phyloP scores from a whole-genome alignment of 164 flowering plant species.

The Stephania yunnanensis region DNA sequence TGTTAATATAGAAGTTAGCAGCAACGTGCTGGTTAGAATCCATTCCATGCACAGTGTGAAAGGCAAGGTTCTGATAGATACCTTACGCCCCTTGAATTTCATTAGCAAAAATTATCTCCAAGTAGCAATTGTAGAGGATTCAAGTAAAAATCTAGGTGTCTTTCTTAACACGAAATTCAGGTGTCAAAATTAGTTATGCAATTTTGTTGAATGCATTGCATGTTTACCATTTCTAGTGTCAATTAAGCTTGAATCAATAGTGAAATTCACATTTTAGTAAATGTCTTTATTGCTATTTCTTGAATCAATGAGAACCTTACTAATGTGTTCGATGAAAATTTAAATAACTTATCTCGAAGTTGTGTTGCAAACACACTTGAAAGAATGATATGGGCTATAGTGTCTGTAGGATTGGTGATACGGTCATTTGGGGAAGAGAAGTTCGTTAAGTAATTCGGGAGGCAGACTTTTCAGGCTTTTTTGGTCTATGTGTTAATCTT shows the following conservation, averaged over 20 bases:
- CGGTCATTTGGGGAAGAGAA: neutral
- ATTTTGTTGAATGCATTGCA: no score
- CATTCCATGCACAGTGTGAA: neutral
- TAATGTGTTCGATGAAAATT: neutral
- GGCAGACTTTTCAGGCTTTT: neutral
- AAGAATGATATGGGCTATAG: no score
- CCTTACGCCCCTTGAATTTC: neutral
- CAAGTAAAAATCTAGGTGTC: neutral
- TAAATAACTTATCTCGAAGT: neutral
- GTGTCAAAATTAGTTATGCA: no score
- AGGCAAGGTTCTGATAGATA: neutral
- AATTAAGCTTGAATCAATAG: neutral
- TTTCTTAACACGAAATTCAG: neutral
- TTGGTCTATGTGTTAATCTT: no score
- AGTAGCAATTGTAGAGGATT: neutral
- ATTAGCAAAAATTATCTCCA: neutral
- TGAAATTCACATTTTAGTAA: neutral
- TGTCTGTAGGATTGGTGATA: neutral
- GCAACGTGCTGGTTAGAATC: neutral
- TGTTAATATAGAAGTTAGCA: no score
- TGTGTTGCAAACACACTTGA: neutral
- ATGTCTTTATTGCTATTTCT: neutral
- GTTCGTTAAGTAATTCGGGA: neutral
- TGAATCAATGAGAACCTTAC: neutral
- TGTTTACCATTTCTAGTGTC: no score